These are phyloP conservation scores for Lachancea thermotolerans DNA, from an alignment of 805 yeast genomes.

Conservation along the genomic window DNA sequence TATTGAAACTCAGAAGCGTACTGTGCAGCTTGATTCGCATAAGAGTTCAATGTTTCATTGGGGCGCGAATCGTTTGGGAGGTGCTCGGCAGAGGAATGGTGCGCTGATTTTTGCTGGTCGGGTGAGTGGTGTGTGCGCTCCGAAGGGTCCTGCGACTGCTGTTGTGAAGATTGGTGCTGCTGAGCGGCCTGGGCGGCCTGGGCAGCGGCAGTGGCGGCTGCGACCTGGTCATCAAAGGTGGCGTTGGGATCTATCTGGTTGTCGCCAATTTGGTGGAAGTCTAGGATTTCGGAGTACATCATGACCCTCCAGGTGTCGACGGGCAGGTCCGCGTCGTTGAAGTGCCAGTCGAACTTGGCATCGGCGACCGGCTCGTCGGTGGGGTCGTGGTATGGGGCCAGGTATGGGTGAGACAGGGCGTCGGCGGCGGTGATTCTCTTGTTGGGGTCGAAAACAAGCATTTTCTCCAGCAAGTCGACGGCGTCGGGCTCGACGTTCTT, in stretches of 20 bases:
- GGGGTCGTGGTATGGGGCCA: slow-evolving; percentile 95
- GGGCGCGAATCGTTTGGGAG: slow-evolving; percentile 7
- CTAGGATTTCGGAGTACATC: slow-evolving; percentile 97
- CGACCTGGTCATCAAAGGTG: slow-evolving; percentile 33
- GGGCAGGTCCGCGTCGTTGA: slow-evolving; percentile 95
- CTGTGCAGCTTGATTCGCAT: slow-evolving; percentile 30
- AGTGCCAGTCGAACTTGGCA: slow-evolving; percentile 94
- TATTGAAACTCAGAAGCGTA: slow-evolving; percentile 30
- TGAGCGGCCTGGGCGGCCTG: slow-evolving; percentile 30
- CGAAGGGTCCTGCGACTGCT: not conserved
- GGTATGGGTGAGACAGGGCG: slow-evolving; percentile 82
- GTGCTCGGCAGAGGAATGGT: not conserved
- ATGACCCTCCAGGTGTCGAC: slow-evolving; percentile 98
- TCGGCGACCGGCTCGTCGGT: slow-evolving; percentile 94
- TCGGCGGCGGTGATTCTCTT: slow-evolving; percentile 90
- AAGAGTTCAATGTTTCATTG: slow-evolving; percentile 23
- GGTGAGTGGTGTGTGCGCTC: not conserved
- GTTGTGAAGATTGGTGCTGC: slow-evolving; percentile 12
- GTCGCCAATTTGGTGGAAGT: slow-evolving; percentile 85
- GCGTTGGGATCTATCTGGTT: slow-evolving; percentile 31
- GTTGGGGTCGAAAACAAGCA: slow-evolving; percentile 93
- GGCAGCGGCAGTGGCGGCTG: slow-evolving; percentile 33
- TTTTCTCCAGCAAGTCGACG: slow-evolving; percentile 75
- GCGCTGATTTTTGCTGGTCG: slow-evolving; percentile 1
- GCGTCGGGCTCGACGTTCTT: slow-evolving; percentile 77